phyloP scores from a whole-genome alignment of 1,284 basidiomycete species.

The Takashimella tepidaria region DNA sequence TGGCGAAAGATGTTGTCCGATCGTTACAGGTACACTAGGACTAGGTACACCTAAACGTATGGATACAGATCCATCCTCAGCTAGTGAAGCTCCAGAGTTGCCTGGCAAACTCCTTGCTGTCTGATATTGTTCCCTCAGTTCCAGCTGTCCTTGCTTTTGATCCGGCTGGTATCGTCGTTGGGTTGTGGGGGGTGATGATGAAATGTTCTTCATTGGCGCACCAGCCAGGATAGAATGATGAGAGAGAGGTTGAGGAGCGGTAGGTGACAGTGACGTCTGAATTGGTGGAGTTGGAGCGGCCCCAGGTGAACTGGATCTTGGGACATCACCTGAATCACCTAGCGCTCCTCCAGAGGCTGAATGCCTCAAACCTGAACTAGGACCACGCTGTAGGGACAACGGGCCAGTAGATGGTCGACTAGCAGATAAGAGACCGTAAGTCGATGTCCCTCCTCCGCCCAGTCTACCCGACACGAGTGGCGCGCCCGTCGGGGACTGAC shows the following conservation, averaged over 20 bases:
- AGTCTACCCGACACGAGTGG: too few species aligned
- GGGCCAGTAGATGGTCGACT: neutral
- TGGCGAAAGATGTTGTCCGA: constrained; percentile 17
- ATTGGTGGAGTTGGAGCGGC: neutral
- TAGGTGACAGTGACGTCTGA: neutral
- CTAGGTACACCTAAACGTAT: constrained; percentile 7
- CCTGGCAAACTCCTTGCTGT: constrained; percentile 27
- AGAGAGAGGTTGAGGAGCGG: neutral
- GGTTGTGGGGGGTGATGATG: neutral
- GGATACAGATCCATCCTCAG: constrained; percentile 14
- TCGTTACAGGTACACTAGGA: neutral
- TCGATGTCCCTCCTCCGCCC: neutral
- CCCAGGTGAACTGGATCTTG: neutral
- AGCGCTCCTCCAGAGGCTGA: neutral
- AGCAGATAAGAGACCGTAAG: constrained; percentile 1
- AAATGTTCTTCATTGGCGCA: neutral
- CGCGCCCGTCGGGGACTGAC: constrained; percentile 1
- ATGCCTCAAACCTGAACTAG: neutral
- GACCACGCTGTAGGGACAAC: neutral
- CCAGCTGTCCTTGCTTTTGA: neutral
- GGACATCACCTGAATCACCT: neutral
- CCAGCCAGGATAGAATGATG: neutral
- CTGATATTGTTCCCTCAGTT: neutral
- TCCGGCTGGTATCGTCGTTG: neutral
- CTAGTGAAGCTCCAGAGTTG: constrained; percentile 8